Percentiles rank a stretch among this genome's conserved stretches.
Conservation (phyloP, 176 grass and related monocot genomes). For the Carex pumila region DNA sequence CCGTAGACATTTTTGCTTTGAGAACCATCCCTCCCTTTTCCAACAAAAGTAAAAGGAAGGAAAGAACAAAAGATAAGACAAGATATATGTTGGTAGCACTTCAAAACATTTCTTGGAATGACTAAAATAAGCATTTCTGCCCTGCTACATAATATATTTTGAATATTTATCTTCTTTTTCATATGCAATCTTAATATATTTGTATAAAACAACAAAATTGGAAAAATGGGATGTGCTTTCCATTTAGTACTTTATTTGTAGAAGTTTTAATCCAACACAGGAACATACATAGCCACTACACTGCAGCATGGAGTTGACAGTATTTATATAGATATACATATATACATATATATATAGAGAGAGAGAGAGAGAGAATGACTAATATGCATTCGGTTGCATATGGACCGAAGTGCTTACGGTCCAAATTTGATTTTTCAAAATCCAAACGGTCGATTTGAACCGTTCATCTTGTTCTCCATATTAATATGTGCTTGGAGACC, state of each 20-base stretch:
- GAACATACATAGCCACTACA: background rate
- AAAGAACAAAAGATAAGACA: background rate
- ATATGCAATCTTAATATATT: background rate
- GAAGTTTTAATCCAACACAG: background rate
- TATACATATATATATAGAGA: too few relatives aligned
- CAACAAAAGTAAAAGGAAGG: background rate
- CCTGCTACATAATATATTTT: background rate
- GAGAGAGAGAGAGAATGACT: too few relatives aligned
- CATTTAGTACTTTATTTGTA: background rate
- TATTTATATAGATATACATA: too few relatives aligned
- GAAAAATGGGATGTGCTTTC: background rate
- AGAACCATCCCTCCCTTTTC: background rate
- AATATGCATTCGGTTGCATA: too few relatives aligned
- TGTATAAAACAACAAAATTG: background rate
- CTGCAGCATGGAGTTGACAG: background rate
- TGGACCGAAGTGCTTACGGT: too few relatives aligned
- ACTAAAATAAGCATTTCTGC: background rate
- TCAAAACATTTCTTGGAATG: background rate
- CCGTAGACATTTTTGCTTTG: background rate
- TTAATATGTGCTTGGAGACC: too few relatives aligned
- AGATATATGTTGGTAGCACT: background rate
- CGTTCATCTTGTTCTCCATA: too few relatives aligned
- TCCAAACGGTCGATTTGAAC: too few relatives aligned
- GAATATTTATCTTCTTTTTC: background rate
- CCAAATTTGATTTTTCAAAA: too few relatives aligned